A percentile compares a stretch with the other conserved stretches of the same genome.
Conservation (phyloP, 2,329 filamentous ascomycete genomes). For the Aspergillus oerlinghausenensis region DNA sequence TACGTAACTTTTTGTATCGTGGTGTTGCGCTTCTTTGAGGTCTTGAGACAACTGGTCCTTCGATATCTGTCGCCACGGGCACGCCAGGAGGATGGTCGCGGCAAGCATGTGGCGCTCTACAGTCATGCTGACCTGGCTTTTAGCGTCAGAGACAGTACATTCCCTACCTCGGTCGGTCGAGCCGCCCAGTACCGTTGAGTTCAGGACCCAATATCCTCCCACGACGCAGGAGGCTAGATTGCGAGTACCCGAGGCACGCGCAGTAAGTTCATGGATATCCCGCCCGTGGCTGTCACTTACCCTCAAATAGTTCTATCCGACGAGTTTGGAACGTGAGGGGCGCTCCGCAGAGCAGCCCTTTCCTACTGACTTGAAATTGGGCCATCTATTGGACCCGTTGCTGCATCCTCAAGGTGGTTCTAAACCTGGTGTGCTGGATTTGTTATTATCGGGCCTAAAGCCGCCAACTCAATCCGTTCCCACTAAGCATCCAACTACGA, state of each 20-base stretch:
- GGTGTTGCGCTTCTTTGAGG: neutral
- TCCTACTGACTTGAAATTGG: conserved; percentile 17
- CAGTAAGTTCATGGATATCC: conserved; percentile 24
- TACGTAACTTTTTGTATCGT: neutral
- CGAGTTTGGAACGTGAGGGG: conserved; percentile 27
- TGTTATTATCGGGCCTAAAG: conserved; percentile 4
- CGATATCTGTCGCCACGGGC: neutral
- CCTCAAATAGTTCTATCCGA: conserved; percentile 25
- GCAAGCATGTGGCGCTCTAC: conserved; percentile 20
- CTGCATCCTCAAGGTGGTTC: conserved; percentile 1
- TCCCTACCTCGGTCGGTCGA: conserved; percentile 21
- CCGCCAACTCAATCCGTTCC: neutral
- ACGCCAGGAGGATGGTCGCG: conserved; percentile 20
- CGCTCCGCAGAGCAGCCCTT: conserved; percentile 26
- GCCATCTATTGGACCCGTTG: conserved; percentile 13
- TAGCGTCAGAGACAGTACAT: conserved; percentile 24
- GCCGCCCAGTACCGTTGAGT: conserved; percentile 12
- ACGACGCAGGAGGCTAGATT: conserved; percentile 23
- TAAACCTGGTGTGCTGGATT: conserved; percentile 6
- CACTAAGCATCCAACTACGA: neutral
- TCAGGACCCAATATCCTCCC: conserved; percentile 37
- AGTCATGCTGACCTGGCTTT: conserved; percentile 33
- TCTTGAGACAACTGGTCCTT: neutral
- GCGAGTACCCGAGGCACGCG: conserved; percentile 21
- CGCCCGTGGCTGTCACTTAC: neutral